Percentiles rank a stretch among this genome's conserved stretches.
Conservation (phyloP, 257 asterid species). For the Ligustrum vulgare region DNA sequence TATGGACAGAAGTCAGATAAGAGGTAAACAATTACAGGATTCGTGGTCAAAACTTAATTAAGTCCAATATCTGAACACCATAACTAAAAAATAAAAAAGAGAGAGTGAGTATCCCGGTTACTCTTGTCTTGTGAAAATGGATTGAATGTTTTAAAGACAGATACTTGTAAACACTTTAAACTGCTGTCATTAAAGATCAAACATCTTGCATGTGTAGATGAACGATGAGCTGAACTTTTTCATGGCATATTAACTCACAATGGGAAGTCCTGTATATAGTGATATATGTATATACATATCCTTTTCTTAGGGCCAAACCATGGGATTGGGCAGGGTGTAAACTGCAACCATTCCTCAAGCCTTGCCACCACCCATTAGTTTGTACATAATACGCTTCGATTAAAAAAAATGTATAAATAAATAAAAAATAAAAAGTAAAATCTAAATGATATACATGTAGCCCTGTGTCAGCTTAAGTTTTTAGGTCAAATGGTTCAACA, state of each 20-base stretch:
- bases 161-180: slow-evolving; percentile 2
- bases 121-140: not conserved
- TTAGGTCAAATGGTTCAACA: not conserved
- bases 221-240: not conserved
- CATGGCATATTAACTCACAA: not conserved
- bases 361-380: not conserved
- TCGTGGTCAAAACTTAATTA: not conserved
- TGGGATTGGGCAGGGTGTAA: not conserved
- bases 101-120: not conserved
- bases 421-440: not conserved
- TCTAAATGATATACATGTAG: not conserved
- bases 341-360: not conserved
- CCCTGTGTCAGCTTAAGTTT: not conserved
- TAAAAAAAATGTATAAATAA: not conserved
- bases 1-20: not conserved
- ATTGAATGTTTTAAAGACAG: slow-evolving; percentile 1
- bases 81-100: not conserved
- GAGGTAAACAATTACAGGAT: not conserved
- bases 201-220: not conserved
- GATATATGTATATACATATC: not conserved
- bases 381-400: not conserved
- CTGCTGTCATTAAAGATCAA: not conserved
- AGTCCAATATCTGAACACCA: not conserved
- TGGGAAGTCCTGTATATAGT: slow-evolving; percentile 9
- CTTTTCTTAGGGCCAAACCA: not conserved